phyloP scores from a whole-genome alignment of 208 protist species.

The Trypanosoma platydactyli region DNA sequence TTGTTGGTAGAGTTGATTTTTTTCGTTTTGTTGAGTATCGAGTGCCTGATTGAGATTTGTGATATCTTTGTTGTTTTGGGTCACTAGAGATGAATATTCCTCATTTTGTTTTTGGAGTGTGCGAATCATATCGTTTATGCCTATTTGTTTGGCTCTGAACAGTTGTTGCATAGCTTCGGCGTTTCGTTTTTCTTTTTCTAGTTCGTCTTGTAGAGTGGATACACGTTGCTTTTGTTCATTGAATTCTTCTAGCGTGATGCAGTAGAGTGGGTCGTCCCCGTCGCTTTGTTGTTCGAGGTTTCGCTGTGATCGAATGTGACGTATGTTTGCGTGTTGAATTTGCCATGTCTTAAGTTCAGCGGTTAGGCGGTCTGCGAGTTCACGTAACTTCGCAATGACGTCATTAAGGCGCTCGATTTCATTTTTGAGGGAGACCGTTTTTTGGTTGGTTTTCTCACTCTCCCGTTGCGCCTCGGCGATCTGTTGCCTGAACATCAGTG shows the following conservation, averaged over 20 bases:
- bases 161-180: background rate
- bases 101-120: conserved; percentile 1
- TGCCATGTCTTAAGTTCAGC: conserved; percentile 35
- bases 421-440: conserved; percentile 27
- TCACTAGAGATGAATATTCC: background rate
- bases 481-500: conserved; percentile 46
- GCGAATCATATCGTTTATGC: background rate
- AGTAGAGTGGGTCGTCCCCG: conserved; percentile 18
- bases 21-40: too few species aligned
- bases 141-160: background rate
- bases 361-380: conserved; percentile 42
- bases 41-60: conserved; percentile 1
- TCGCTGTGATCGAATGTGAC: conserved; percentile 33
- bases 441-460: conserved; percentile 30
- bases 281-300: conserved; percentile 17
- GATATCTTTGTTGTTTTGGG: conserved; percentile 8
- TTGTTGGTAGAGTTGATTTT: too few species aligned
- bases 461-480: conserved; percentile 44
- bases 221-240: conserved; percentile 22
- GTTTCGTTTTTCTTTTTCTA: conserved; percentile 28
- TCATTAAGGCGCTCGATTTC: conserved; percentile 45
- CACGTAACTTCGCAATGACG: conserved; percentile 48
- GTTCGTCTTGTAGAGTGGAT: conserved; percentile 19
- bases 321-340: conserved; percentile 29
- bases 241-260: conserved; percentile 32